A percentile compares a stretch with the other conserved stretches of the same genome.
Evolutionary conservation across 208 protist genomes (phyloP).

Genomic region (Trypanosoma melophagium): DNA sequence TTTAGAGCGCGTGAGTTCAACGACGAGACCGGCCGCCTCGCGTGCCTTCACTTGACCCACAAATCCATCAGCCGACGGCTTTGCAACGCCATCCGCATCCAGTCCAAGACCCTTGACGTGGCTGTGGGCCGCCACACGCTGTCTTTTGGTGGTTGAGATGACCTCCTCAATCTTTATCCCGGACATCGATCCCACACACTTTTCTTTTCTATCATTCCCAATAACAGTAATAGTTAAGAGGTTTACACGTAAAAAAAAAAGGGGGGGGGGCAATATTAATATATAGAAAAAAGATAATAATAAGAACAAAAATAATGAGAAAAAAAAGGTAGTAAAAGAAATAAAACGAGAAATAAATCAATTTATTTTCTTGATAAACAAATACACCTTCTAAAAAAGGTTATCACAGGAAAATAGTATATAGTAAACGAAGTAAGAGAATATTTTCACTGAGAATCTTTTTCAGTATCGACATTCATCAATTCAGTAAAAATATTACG

Average conservation of each 20-base stretch:
- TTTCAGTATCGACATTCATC: slow-evolving; percentile 17
- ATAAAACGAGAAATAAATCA: too few relatives aligned
- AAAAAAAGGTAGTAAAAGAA: slow-evolving; percentile 8
- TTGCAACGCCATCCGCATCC: slow-evolving; percentile 87
- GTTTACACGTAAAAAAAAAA: background rate
- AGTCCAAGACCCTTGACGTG: slow-evolving; percentile 99
- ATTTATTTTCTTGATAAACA: too few relatives aligned
- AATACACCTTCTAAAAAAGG: too few relatives aligned
- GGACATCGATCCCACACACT: slow-evolving; percentile 50
- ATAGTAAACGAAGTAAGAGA: slow-evolving; percentile 1
- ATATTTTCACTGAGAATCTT: background rate
- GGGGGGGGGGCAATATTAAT: background rate
- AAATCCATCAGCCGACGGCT: slow-evolving; percentile 90
- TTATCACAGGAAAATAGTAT: background rate
- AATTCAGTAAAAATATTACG: slow-evolving; percentile 34
- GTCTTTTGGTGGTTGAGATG: slow-evolving; percentile 94
- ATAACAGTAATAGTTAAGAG: background rate
- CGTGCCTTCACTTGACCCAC: slow-evolving; percentile 98
- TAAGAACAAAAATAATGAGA: slow-evolving; percentile 5
- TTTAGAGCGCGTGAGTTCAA: slow-evolving; percentile 98
- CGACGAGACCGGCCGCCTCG: slow-evolving; percentile 97
- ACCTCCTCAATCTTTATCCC: slow-evolving; percentile 96
- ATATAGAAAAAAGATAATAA: background rate
- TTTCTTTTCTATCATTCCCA: background rate
- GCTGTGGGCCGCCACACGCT: slow-evolving; percentile 97